Evolutionary conservation across 192 early-diverging fungal genomes (phyloP).

Genomic region (Coemansia sp.): DNA sequence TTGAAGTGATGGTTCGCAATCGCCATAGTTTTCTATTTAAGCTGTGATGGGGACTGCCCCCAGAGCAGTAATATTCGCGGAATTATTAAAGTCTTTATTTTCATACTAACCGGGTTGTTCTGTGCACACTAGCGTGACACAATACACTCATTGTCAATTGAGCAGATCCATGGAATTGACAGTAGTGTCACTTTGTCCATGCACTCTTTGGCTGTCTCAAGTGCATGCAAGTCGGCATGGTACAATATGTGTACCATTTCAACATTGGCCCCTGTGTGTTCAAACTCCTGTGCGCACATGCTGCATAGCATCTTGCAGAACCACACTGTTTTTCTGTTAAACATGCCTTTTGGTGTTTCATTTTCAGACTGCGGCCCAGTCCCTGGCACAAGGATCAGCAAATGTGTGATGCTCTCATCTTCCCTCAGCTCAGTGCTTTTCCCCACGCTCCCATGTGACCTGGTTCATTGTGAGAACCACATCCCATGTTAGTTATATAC

Average conservation of each 20-base stretch:
- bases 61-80: too few species aligned
- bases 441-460: background rate
- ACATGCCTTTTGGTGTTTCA: conserved; percentile 44
- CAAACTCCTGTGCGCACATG: conserved; percentile 25
- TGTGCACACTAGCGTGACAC: too few species aligned
- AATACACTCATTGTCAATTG: conserved; percentile 47
- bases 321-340: conserved; percentile 31
- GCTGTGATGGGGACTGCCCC: too few species aligned
- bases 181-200: conserved; percentile 51
- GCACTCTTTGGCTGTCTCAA: conserved; percentile 25
- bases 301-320: conserved; percentile 23
- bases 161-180: conserved; percentile 53
- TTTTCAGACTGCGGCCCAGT: conserved; percentile 46
- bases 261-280: conserved; percentile 16
- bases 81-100: too few species aligned
- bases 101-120: too few species aligned
- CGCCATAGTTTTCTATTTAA: too few species aligned
- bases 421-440: background rate
- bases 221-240: conserved; percentile 38
- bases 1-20: too few species aligned
- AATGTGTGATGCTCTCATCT: conserved; percentile 21
- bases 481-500: background rate
- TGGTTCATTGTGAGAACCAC: conserved; percentile 3
- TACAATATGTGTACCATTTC: conserved; percentile 38
- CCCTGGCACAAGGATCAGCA: conserved; percentile 47